Base-by-base conservation (phyloP, 176 grass and related monocot species). In the Musa beccarii region DNA sequence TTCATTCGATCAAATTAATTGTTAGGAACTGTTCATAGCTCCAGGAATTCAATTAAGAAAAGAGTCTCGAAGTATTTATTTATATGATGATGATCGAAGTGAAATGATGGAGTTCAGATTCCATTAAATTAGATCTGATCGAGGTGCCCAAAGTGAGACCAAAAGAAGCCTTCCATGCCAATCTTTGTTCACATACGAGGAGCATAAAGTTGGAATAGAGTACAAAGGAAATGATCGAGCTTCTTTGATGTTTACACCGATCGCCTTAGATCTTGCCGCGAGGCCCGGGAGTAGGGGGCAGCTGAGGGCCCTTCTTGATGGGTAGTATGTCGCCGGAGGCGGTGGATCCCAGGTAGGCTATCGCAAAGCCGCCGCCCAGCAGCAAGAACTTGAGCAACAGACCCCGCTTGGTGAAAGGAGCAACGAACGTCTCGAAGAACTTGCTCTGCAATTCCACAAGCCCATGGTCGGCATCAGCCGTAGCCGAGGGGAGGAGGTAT, bases 231-330 rank as follows among this genome's bases (percentile, higher is more conserved):
- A 59, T 9, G 72, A 56, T 54, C 9, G n/a, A 24, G 76, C 65
- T 64, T 54, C 59, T 75, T 51, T 73, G 11, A 11, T 14, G 22
- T 67, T n/a, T 21, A 28, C 16, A 23, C 13, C 63, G 8, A 14
- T 3, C 59, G 66, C 12, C 3, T 87, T 89, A 95, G 84, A 95
- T 94, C 88, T 99, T 99, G 88, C 59, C 96, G 51, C 88, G 88
- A 10, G 96, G 91, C 3, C 96, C 96, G 10, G 49, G 62, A 65
- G 76, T 53, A 23, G 95, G 95, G 3, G 95, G 95, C 68, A 84
- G 76, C 85, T 99, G 96, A 8, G 96, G 96, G 12, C 96, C 96
- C 86, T 95, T 95, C 96, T 94, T 94, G 86, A 99, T 99, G 17
- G 96, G 96, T 17, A 99, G 83, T 3, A 99, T 52, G 86, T 94